Evolutionary conservation across 176 grass and related monocot genomes (phyloP), one percentile per base, ranked within the genome.

Genomic region (Rhynchospora breviuscula): DNA sequence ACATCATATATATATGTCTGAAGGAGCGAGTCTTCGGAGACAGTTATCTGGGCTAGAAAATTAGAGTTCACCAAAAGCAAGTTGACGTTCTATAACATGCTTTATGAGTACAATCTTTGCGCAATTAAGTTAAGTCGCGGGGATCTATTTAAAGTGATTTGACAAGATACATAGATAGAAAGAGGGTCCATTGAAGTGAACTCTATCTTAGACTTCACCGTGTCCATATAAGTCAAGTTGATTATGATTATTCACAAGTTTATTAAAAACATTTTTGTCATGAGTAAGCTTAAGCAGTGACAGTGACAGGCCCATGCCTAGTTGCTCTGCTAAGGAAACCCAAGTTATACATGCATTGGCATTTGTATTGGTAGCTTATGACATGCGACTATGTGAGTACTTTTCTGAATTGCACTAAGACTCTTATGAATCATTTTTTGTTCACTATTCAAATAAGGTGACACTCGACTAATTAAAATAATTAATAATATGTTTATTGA

Each of bases 101-200:
- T 40, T 61, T 61, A 8, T 22, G 23, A 2, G 62, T 9, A 26
- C 21, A 23, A 64, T 23, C 21, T 64, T 64, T 29, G 49, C 49
- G 49, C 49, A 52, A 11, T 52, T 40, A 52, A 52, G 49, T 52
- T 52, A 5, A 52, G 49, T 52, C 1, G 49, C 49, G 49, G 49
- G 49, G 10, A 52, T 52, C 49, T 52, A 52, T 10, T 26, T 76
- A 77, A 56, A 56, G 73, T 56, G 73, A 77, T 54, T 56, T 15
- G 73, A 77, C 73, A 56, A 77, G 73, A 77, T 54, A 77, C 73
- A 77, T 56, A 77, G 48, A 77, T 56, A 54, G 73, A 77, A 77
- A 77, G 49, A 77, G 49, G 73, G 25, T 40, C 47, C 73, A 54
- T 46, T 17, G 13, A 77, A 77, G 22, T 77, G 73, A 77, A 56